Conservation (phyloP, 805 yeast genomes). For the Starmerella riodocensis region DNA sequence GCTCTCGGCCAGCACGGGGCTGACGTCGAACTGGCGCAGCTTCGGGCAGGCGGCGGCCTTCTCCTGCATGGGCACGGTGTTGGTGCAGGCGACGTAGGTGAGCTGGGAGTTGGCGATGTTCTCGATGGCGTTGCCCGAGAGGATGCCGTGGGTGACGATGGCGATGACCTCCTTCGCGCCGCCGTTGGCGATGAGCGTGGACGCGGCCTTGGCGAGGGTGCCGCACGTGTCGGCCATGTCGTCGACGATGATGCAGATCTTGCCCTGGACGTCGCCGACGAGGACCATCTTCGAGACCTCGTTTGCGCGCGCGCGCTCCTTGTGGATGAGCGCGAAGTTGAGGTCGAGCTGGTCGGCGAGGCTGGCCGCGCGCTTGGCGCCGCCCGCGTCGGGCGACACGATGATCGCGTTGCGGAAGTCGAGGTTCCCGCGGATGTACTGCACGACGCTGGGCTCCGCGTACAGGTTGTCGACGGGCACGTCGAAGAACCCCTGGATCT, state of each 20-base stretch:
- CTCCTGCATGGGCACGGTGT: constrained; percentile 76
- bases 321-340: constrained; percentile 91
- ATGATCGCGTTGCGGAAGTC: constrained; percentile 53
- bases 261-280: constrained; percentile 84
- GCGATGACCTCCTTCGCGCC: constrained; percentile 83
- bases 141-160: constrained; percentile 91
- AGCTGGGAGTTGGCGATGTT: constrained; percentile 59
- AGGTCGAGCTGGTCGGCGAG: constrained; percentile 89
- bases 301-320: constrained; percentile 91
- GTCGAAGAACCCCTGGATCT: constrained; percentile 92
- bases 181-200: constrained; percentile 54
- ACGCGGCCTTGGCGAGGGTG: constrained; percentile 89
- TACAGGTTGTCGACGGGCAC: constrained; percentile 94
- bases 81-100: constrained; percentile 74
- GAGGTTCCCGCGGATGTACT: constrained; percentile 61
- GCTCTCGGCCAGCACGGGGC: constrained; percentile 83
- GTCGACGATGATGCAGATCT: constrained; percentile 79
- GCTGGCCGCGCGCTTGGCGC: constrained; percentile 94
- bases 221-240: constrained; percentile 99
- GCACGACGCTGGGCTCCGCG: constrained; percentile 84
- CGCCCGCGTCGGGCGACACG: constrained; percentile 98
- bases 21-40: constrained; percentile 68
- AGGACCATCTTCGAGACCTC: constrained; percentile 95
- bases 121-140: constrained; percentile 73
- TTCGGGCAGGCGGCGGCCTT: constrained; percentile 48